Evolutionary conservation across 768 basidiomycete species (phyloP), one percentile per base, ranked within the genome.

Genomic region (Agaricus subrufescens): DNA sequence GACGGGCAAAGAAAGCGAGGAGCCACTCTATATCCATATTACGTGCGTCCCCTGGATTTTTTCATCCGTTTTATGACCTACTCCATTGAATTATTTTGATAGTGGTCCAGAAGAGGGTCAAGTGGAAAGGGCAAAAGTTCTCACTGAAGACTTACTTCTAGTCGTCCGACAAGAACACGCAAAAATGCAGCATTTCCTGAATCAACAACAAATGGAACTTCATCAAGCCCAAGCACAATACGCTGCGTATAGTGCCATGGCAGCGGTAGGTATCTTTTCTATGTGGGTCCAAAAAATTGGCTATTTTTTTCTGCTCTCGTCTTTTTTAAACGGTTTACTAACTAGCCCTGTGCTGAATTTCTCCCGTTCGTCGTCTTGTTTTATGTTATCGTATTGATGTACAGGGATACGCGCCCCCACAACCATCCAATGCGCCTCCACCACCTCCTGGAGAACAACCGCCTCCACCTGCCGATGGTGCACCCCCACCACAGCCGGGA

Each of bases 11-110:
- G 91, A 93, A 69, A 79, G 85, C 19, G 87, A 91, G 47, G 91
- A 92, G 62, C 89, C 91, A 7, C 86, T 94, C 81, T 89, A 89
- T 67, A 88, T 94, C 62, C 86, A 89, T 60, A 85, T 93, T 60
- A 89, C 88, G 89, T 90, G 63, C 51, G 86, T 15, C 26, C n/a
- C 31, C 50, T 19, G 40, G 15, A 42, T 61, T 56, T 50, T 80
- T 3, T 19, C 54, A 45, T 25, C 15, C 12, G 2, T 27, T 39
- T 12, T 29, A 50, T 31, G 39, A 49, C 30, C 26, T 23, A 19
- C 40, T 29, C 5, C 29, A 45, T 40, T 11, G 27, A 52, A 31
- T 34, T 43, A 27, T 56, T 39, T 50, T 15, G 8, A 4, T 34
- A 69, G 69, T 15, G 92, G 91, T 1, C 93, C 93, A 23, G 91